Evolutionary conservation across 306 rosid species (phyloP).

Genomic region (Cucumis sativus): Cucumber_9930_V3 NC_026657.2:1960501-1961000

Average conservation of each 20-base stretch:
- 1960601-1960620: too few species aligned
- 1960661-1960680: slow-evolving; percentile 54
- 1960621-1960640: background rate
- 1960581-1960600: too few species aligned
- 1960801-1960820: slow-evolving; percentile 83
- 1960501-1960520: too few species aligned
- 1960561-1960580: too few species aligned
- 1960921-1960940: background rate
- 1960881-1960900: background rate
- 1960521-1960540: too few species aligned
- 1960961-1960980: background rate
- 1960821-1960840: slow-evolving; percentile 73
- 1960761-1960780: slow-evolving; percentile 59
- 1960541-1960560: too few species aligned
- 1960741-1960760: slow-evolving; percentile 57
- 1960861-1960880: background rate
- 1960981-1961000: background rate
- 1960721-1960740: slow-evolving; percentile 39
- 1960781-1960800: slow-evolving; percentile 71
- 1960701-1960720: slow-evolving; percentile 60
- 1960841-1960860: slow-evolving; percentile 33
- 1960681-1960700: slow-evolving; percentile 81
- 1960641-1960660: background rate
- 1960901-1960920: background rate
- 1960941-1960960: background rate